Conservation (phyloP, 345 rosid genomes). For the Arabidopsis arenosa region DNA sequence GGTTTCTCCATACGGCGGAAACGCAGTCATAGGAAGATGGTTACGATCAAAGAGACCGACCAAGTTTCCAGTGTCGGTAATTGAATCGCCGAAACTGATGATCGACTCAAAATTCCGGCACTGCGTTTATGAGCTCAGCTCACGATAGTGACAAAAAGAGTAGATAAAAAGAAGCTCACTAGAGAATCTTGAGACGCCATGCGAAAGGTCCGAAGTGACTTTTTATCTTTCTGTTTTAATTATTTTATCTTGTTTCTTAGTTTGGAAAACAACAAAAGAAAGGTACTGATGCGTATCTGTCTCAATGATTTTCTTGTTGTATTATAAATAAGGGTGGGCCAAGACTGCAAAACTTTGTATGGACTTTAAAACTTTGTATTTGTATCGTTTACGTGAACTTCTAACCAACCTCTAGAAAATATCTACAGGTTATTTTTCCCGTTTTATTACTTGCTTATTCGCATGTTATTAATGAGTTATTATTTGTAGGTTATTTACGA, state of each 20-base stretch:
- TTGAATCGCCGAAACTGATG: constrained; percentile 66
- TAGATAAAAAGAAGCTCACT: constrained; percentile 2
- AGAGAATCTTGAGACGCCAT: constrained; percentile 26
- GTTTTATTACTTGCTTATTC: too few relatives aligned
- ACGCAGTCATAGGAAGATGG: constrained; percentile 20
- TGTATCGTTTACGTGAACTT: too few relatives aligned
- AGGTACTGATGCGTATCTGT: too few relatives aligned
- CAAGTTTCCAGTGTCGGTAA: constrained; percentile 59
- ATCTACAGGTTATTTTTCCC: neutral
- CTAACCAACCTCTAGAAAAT: too few relatives aligned
- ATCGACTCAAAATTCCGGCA: constrained; percentile 38
- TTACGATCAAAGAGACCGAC: constrained; percentile 24
- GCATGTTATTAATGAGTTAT: too few relatives aligned
- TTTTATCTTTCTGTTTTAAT: neutral
- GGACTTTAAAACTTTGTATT: too few relatives aligned
- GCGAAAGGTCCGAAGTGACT: neutral
- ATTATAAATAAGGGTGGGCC: neutral
- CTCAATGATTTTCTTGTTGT: neutral
- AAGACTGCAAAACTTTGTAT: neutral
- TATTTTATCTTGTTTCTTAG: neutral
- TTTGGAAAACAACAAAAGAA: neutral
- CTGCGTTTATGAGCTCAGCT: neutral
- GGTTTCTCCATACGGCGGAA: constrained; percentile 55
- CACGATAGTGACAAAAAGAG: neutral
- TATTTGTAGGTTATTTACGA: too few relatives aligned